These are phyloP conservation scores for Arthrobotrys entomopaga DNA, from an alignment of 2,329 filamentous ascomycete genomes.

Conservation along the genomic window DNA sequence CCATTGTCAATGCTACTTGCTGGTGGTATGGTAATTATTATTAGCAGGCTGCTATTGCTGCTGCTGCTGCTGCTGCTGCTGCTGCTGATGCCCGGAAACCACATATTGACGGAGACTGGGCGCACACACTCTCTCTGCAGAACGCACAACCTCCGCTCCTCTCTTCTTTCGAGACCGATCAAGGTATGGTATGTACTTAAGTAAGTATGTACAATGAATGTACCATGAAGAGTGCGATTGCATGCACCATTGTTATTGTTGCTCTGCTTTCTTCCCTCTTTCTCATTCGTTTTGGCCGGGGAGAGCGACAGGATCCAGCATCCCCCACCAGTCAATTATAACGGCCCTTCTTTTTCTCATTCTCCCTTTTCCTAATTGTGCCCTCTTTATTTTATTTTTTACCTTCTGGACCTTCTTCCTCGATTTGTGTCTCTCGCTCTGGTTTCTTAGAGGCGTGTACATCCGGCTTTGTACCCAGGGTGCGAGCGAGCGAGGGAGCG, in stretches of 20 bases:
- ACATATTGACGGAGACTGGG: constrained; percentile 43
- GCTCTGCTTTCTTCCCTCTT: not conserved
- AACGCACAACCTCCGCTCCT: constrained; percentile 35
- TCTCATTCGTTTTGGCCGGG: not conserved
- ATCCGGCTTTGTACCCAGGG: not conserved
- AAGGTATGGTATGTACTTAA: no score
- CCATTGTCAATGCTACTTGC: not conserved
- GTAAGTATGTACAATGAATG: no score
- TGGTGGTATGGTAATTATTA: constrained; percentile 8
- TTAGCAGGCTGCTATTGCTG: not conserved
- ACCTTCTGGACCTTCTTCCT: not conserved
- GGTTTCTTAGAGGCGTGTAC: not conserved
- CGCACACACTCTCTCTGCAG: constrained; percentile 26
- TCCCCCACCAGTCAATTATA: not conserved
- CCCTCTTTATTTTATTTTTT: constrained; percentile 7
- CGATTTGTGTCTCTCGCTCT: constrained; percentile 8
- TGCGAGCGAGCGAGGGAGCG: not conserved
- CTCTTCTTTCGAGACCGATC: no score
- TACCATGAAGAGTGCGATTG: no score
- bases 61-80: not conserved
- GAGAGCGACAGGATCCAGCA: constrained; percentile 9
- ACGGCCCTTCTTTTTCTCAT: not conserved
- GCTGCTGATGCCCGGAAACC: not conserved
- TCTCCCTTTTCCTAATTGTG: not conserved
- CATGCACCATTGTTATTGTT: not conserved